Percentiles rank a stretch among this genome's conserved stretches.
Evolutionary conservation across 208 protist species (phyloP).

Genomic region (Wallacemonas sp.): DNA sequence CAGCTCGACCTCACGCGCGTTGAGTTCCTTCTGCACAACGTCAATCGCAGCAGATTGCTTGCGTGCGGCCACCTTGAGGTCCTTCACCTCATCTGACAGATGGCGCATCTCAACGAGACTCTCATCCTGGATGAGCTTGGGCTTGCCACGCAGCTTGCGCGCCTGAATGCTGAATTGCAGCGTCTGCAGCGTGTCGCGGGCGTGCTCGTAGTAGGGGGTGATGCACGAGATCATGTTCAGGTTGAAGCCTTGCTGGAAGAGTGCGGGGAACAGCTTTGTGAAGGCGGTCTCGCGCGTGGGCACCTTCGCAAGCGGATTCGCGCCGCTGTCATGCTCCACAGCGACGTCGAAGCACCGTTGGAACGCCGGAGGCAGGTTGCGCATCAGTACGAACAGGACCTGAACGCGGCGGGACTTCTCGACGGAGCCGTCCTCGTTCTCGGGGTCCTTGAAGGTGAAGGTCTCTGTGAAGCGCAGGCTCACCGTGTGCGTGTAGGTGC

Average conservation of each 20-base stretch:
- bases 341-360: conserved; percentile 86
- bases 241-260: conserved; percentile 81
- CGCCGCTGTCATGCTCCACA: conserved; percentile 81
- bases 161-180: conserved; percentile 64
- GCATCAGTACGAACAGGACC: conserved; percentile 76
- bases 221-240: conserved; percentile 71
- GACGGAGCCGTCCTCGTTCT: conserved; percentile 61
- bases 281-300: conserved; percentile 80
- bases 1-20: conserved; percentile 80
- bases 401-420: conserved; percentile 75
- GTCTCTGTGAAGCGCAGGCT: conserved; percentile 81
- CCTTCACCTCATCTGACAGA: conserved; percentile 81
- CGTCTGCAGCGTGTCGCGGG: conserved; percentile 70
- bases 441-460: conserved; percentile 81
- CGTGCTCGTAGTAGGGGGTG: conserved; percentile 84
- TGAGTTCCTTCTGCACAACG: conserved; percentile 83
- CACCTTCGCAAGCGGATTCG: conserved; percentile 85
- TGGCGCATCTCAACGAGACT: conserved; percentile 76
- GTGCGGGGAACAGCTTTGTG: conserved; percentile 64
- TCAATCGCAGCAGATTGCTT: conserved; percentile 65
- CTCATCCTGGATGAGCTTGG: conserved; percentile 71
- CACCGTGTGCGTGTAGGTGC: conserved; percentile 73
- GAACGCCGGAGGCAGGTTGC: conserved; percentile 73
- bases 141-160: conserved; percentile 53
- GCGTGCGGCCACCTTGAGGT: conserved; percentile 58